Evolutionary conservation across 345 rosid genomes (phyloP).

Genomic region (Dovyalis caffra): DNA sequence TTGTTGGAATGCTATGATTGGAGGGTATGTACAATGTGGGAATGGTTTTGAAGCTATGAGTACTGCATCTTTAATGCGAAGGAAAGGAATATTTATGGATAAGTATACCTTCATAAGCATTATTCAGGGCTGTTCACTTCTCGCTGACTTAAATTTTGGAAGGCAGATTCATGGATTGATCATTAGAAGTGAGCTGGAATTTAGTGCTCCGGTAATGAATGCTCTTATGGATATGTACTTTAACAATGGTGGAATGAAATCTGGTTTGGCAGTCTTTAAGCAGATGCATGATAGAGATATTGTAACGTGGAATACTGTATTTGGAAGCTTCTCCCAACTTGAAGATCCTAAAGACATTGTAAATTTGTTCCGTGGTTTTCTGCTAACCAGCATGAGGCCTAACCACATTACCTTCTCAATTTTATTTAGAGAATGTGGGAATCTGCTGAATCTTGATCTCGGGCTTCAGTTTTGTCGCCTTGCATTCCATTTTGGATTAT

Average conservation of each 20-base stretch:
- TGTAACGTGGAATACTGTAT: constrained; percentile 40
- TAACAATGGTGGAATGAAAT: constrained; percentile 19
- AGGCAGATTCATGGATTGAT: constrained; percentile 40
- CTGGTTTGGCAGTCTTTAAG: constrained; percentile 29
- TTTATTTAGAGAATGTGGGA: constrained; percentile 37
- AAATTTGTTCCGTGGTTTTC: constrained; percentile 26
- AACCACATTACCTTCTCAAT: constrained; percentile 33
- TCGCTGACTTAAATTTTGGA: constrained; percentile 28
- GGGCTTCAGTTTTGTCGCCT: constrained; percentile 41
- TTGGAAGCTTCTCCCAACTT: constrained; percentile 22
- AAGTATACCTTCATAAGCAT: constrained; percentile 31
- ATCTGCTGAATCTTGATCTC: constrained; percentile 20
- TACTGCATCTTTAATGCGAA: constrained; percentile 21
- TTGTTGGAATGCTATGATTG: constrained; percentile 46
- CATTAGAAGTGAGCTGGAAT: constrained; percentile 16
- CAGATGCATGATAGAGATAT: constrained; percentile 29
- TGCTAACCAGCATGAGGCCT: constrained; percentile 26
- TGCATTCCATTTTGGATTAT: constrained; percentile 29
- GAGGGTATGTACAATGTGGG: constrained; percentile 40
- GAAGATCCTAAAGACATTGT: constrained; percentile 20
- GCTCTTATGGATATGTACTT: constrained; percentile 43
- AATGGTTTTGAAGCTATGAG: constrained; percentile 30
- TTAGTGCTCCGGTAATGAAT: constrained; percentile 25
- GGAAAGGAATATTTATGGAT: constrained; percentile 28
- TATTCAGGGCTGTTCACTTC: constrained; percentile 34